Base-by-base conservation (phyloP, 164 flowering plant genomes). In the Tetrastigma voinierianum region DNA sequence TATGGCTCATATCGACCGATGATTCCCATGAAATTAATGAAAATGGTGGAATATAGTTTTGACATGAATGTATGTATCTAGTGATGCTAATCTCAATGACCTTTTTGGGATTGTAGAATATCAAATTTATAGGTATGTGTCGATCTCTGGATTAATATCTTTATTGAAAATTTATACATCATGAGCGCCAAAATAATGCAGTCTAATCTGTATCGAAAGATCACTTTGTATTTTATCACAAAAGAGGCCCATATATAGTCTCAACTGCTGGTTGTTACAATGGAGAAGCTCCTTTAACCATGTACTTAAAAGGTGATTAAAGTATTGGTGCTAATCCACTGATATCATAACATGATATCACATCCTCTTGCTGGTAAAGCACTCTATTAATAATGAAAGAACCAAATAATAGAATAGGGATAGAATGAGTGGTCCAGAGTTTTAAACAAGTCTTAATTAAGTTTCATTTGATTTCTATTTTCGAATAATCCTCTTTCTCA, bases 241-340 rank as follows among this genome's bases (percentile, higher is more conserved):
- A 54, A 10, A 46, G 20, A 64, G 82, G 76, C 74, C 82, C 82
- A 67, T 78, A 64, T 25, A 62, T 60, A n/a, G n/a, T n/a, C 76
- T 67, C 75, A 75, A 75, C 77, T 78, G 78, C 48, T 75, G 82
- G 82, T 78, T 60, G 78, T 78, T 75, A 70, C 62, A 54, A 52
- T 65, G 51, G 71, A 54, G 67, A 54, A 19, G 54, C 53, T 57
- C n/a, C 55, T 52, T 73, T 68, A 65, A 62, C 32, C 19, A 56
- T 62, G 68, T 66, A 57, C 75, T 70, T 65, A 63, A 69, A 72
- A 72, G 66, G 67, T 6, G 16, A 62, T 72, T 69, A 67, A 67
- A 72, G 70, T 62, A 72, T 57, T 61, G 60, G 8, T n/a, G n/a
- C 57, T 60, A 19, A 59, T n/a, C 14, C 16, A 14, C 23, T 59